Base-by-base conservation (phyloP, 1,284 basidiomycete genomes). In the Cryptococcus jaspeensis region DNA sequence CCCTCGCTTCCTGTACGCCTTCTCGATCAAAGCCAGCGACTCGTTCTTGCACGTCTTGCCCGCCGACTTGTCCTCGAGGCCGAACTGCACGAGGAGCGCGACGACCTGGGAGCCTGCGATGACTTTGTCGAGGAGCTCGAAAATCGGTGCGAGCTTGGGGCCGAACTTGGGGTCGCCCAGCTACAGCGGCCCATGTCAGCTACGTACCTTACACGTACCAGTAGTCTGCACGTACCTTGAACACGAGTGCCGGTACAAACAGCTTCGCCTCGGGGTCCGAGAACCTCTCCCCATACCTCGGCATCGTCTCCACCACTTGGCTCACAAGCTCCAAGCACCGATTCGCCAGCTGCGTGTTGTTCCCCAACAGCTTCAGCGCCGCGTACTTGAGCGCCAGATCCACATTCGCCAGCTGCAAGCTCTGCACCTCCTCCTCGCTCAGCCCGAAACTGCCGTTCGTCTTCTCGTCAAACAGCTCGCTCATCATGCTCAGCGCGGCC, bases 331-430 rank as follows among this genome's bases (percentile, higher is more conserved):
- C 96, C 61, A 99, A 79, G 70, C 92, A 94, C 74, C 90, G 91
- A 49, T 90, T 85, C 11, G 88, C 84, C 23, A 98, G 81, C 71
- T 92, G 96, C 6, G 95, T 92, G 73, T 96, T 95, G 56, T 94
- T 90, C 74, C 96, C 91, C 63, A 95, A 87, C 41, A 89, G 83
- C 62, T 92, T 89, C 63, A 99, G 84, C 1, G 93, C 94, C 18
- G 89, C 84, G 68, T 99, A 99, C 82, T 98, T 98, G 72, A 99
- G 81, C 2, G 91, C 85, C 37, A 99, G 81, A 74, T 99, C 96
- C 46, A 91, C 85, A 73, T 95, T 98, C 35, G 92, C 90, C 28
- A 95, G 70, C 56, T 91, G 87, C n/a, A 90, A 80, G 32, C 83
- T 83, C 66, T 84, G 83, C 12, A 87, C 75, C 53, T 86, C 84